Evolutionary conservation across 192 early-diverging fungal species (phyloP).

Genomic region (Entomortierella chlamydospora): DNA sequence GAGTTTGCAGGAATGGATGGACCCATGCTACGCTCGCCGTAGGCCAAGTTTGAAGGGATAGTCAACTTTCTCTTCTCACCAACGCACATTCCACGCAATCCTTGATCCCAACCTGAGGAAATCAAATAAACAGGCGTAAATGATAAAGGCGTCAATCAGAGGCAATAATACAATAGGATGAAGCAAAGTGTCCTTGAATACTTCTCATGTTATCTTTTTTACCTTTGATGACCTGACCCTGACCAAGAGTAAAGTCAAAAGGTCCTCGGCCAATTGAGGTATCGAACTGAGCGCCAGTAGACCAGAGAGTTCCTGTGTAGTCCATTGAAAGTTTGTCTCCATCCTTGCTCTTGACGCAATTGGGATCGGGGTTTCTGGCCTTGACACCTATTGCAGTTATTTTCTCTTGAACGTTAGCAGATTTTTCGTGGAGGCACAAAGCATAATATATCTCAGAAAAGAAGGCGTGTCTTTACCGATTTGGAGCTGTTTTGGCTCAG

Average conservation of each 20-base stretch:
- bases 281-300: constrained; percentile 78
- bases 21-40: constrained; percentile 66
- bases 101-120: constrained; percentile 76
- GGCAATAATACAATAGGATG: no score
- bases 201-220: not conserved
- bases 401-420: not conserved
- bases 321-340: constrained; percentile 78
- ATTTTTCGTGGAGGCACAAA: no score
- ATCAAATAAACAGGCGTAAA: not conserved
- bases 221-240: constrained; percentile 78
- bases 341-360: constrained; percentile 53
- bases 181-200: no score
- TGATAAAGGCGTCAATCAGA: not conserved
- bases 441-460: no score
- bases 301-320: constrained; percentile 76
- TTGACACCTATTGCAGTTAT: constrained; percentile 29
- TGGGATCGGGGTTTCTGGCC: constrained; percentile 48
- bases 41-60: constrained; percentile 75
- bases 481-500: constrained; percentile 20
- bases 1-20: constrained; percentile 56
- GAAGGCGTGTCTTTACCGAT: constrained; percentile 3
- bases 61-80: constrained; percentile 82
- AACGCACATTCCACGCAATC: constrained; percentile 78
- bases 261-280: constrained; percentile 73
- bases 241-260: constrained; percentile 74